Percentiles rank a stretch among this genome's conserved stretches.
phyloP scores from a whole-genome alignment of 2,329 filamentous ascomycete genomes.

The Sarocladium strictum region DNA sequence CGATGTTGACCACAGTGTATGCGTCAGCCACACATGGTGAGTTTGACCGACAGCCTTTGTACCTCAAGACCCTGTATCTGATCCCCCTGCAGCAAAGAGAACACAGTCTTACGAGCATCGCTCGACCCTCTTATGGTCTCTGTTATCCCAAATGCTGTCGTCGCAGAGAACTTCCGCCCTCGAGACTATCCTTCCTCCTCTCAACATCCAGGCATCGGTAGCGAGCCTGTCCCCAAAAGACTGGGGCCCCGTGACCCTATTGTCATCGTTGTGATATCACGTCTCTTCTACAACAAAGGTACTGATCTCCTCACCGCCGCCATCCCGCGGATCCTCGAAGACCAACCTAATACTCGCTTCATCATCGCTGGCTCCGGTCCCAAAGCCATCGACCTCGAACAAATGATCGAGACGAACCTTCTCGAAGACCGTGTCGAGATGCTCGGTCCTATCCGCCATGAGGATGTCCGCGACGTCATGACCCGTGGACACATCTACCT shows the following conservation, averaged over 20 bases:
- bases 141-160: slow-evolving; percentile 94
- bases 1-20: slow-evolving; percentile 97
- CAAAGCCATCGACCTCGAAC: slow-evolving; percentile 95
- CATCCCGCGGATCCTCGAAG: slow-evolving; percentile 84
- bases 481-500: slow-evolving; percentile 93
- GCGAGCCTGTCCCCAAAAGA: slow-evolving; percentile 53
- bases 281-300: slow-evolving; percentile 97
- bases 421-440: slow-evolving; percentile 91
- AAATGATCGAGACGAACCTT: slow-evolving; percentile 94
- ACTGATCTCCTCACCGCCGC: slow-evolving; percentile 95
- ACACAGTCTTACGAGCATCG: slow-evolving; percentile 89
- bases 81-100: slow-evolving; percentile 69
- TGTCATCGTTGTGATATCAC: slow-evolving; percentile 94
- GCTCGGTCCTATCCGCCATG: slow-evolving; percentile 85
- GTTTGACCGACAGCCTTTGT: slow-evolving; percentile 15
- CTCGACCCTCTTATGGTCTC: slow-evolving; percentile 96
- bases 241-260: slow-evolving; percentile 81
- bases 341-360: slow-evolving; percentile 89
- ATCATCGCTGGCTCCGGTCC: slow-evolving; percentile 94
- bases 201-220: slow-evolving; percentile 27
- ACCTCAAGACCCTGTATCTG: not conserved
- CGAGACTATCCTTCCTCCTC: slow-evolving; percentile 33
- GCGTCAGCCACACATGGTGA: slow-evolving; percentile 95
- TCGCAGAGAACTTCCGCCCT: slow-evolving; percentile 91
- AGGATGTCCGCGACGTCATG: slow-evolving; percentile 97